Evolutionary conservation across 768 basidiomycete genomes (phyloP), one percentile per base, ranked within the genome.

Genomic region (Auriscalpium orientale): DNA sequence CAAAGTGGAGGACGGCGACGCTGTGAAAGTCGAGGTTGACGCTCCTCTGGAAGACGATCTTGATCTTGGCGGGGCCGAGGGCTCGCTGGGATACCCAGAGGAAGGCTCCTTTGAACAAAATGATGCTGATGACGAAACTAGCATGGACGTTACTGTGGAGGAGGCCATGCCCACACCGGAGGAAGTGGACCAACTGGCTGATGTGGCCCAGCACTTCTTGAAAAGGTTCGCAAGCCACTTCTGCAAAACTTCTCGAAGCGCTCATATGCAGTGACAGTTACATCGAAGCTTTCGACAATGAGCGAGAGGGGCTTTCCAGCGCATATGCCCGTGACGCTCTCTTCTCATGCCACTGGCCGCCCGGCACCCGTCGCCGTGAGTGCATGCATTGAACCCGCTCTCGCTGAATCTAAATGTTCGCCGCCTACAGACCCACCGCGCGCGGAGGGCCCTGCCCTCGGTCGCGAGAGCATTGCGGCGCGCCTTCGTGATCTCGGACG

Each of bases 191-290:
- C 4, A 8, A 4, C 15, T 20, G 7, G 18, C 20, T 5, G 11
- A 1, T 10, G 4, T 6, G 9, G 13, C 43, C 15, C 21, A 22
- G 38, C 3, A 18, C 51, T 22, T 28, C 46, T 15, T 44, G 28
- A 47, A 52, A 51, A 43, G 22, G 16, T 37, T n/a, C 20, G 16
- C 18, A 8, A 3, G 50, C 53, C 49, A 47, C 36, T 10, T 47
- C 51, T 8, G 33, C 51, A 35, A 56, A 34, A 22, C 5, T 5
- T 28, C 5, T 28, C 28, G 28, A 28, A 28, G 28, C 4, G 28
- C 49, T 60, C 35, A 57, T 21, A 9, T 52, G 40, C 15, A 43
- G 58, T 45, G 28, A 58, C 28, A 44, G 45, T 28, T 60, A 60
- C 28, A 51, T 18, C 21, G 47, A 34, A 49, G 58, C 49, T 8